Conservation (phyloP, 1,284 basidiomycete genomes). For the Melampsora abietis-canadensis region DNA sequence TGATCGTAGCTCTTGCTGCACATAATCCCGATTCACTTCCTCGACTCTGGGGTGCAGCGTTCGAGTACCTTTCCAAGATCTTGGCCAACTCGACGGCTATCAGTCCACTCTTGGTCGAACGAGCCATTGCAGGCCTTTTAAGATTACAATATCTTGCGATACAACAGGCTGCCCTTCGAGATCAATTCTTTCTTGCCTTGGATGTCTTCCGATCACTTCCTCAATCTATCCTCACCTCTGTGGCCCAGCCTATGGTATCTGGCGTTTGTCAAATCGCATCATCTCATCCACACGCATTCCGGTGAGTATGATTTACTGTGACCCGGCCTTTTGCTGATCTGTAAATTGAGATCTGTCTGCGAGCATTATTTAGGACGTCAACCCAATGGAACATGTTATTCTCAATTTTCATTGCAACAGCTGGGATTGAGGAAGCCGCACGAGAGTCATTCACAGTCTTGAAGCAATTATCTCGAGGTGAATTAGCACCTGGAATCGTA, state of each 20-base stretch:
- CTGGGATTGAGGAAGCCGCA: conserved; percentile 81
- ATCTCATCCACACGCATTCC: conserved; percentile 68
- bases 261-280: conserved; percentile 76
- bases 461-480: conserved; percentile 63
- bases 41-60: conserved; percentile 72
- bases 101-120: conserved; percentile 84
- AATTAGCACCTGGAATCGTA: conserved; percentile 62
- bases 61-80: conserved; percentile 81
- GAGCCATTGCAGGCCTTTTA: conserved; percentile 87
- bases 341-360: conserved; percentile 11
- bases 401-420: conserved; percentile 79
- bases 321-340: not conserved
- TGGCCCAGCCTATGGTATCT: conserved; percentile 83
- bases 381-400: conserved; percentile 96
- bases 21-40: conserved; percentile 54
- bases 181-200: conserved; percentile 89
- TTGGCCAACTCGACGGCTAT: conserved; percentile 74
- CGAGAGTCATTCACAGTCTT: conserved; percentile 77
- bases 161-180: conserved; percentile 71
- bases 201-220: conserved; percentile 82
- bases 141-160: conserved; percentile 75
- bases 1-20: conserved; percentile 80
- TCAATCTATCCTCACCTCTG: conserved; percentile 69
- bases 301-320: conserved; percentile 55
- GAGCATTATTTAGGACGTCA: conserved; percentile 62